A percentile compares a stretch with the other conserved stretches of the same genome.
Evolutionary conservation across 2,329 filamentous ascomycete species (phyloP).

Genomic region (Ophiostoma angusticollis): DNA sequence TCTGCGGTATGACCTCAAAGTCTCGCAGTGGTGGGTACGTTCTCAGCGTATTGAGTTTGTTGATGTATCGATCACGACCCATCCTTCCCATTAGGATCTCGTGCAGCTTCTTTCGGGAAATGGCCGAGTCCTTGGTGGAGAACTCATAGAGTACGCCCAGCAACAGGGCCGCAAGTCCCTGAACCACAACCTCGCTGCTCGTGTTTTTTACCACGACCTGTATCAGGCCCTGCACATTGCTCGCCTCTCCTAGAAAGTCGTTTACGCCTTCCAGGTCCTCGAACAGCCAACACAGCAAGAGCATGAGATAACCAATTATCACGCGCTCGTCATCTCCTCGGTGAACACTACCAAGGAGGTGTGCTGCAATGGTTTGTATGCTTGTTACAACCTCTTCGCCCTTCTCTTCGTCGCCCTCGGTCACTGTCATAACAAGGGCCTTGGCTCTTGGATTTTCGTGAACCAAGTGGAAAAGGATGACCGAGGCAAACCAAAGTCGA

Average conservation of each 20-base stretch:
- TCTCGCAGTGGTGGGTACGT: conserved; percentile 70
- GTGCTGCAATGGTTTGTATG: conserved; percentile 76
- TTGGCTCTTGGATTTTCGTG: conserved; percentile 73
- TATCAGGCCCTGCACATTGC: conserved; percentile 76
- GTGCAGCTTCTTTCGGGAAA: conserved; percentile 69
- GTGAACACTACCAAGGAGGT: conserved; percentile 69
- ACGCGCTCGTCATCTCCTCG: conserved; percentile 66
- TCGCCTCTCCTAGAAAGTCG: conserved; percentile 84
- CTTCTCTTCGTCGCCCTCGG: conserved; percentile 74
- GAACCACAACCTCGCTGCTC: conserved; percentile 52
- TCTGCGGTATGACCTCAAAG: conserved; percentile 75
- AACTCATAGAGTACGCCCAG: conserved; percentile 91
- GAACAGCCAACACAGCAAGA: conserved; percentile 80
- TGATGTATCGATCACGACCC: conserved; percentile 76
- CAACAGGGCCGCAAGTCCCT: conserved; percentile 72
- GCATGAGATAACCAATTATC: conserved; percentile 74
- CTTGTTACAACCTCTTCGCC: conserved; percentile 94
- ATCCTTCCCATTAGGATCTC: conserved; percentile 63
- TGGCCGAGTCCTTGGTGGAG: conserved; percentile 90
- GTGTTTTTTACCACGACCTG: conserved; percentile 55
- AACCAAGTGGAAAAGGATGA: conserved; percentile 75
- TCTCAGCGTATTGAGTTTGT: conserved; percentile 65
- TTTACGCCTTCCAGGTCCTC: conserved; percentile 86
- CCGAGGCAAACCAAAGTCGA: conserved; percentile 76
- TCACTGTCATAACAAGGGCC: conserved; percentile 63